Evolutionary conservation across 108 stramenopile genomes (phyloP), one percentile per base, ranked within the genome.

Genomic region (Skeletonema costatum): DNA sequence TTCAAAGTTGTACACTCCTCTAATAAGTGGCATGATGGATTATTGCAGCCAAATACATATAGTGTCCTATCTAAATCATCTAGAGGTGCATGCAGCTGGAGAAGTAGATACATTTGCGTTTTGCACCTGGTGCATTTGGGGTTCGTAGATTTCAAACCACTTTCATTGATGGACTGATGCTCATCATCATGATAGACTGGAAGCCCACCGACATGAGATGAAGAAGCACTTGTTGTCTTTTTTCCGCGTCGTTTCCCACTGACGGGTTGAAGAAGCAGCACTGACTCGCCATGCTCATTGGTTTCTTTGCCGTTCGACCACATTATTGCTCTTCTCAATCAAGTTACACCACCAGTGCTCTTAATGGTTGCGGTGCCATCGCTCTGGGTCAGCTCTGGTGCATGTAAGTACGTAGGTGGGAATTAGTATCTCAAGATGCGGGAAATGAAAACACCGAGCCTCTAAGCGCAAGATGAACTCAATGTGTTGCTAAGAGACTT

Each of bases 271-370:
- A 87, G 87, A 9, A 92, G 59, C 56, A 89, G 77, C 9, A 94
- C 76, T 9, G 84, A 65, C 32, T 94, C 88, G 17, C 93, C 93
- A 19, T 78, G 36, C 32, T 92, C 89, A 60, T 86, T 88, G 42
- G 75, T 67, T 31, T 89, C 89, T n/a, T 83, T 71, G 36, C 78
- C 85, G 74, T 60, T 60, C 58, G 71, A 78, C 91, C 91, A 92
- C 91, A 90, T 90, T 14, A 39, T 75, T 60, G 25, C 51, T 53
- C 51, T 60, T 60, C 6, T 29, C 30, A 59, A 0, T 59, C 58
- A 10, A 59, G 21, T 0, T 59, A 36, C 8, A n/a, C n/a, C n/a
- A n/a, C n/a, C n/a, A n/a, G n/a, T n/a, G n/a, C n/a, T n/a, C n/a
- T n/a, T n/a, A n/a, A n/a, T n/a, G n/a, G n/a, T n/a, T n/a, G n/a